These are phyloP conservation scores for Hysterangium stoloniferum DNA, from an alignment of 768 basidiomycete genomes.

Conservation along the genomic window DNA sequence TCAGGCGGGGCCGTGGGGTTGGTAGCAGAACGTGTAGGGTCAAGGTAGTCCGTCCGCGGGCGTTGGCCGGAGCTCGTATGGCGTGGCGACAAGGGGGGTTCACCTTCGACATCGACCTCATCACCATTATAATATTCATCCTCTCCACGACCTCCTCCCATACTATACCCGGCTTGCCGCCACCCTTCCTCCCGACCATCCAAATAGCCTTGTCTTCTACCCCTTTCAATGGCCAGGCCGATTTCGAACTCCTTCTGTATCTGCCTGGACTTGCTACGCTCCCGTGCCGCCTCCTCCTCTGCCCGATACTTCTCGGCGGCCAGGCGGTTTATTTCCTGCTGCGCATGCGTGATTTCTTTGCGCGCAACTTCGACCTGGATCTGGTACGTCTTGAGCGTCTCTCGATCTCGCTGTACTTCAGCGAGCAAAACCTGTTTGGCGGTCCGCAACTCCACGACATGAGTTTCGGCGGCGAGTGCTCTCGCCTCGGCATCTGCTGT, in stretches of 20 bases:
- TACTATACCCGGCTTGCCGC: no score
- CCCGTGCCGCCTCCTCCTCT: constrained; percentile 7
- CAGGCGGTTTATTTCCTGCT: constrained; percentile 5
- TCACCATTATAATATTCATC: no score
- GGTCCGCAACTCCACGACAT: not conserved
- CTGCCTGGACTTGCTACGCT: not conserved
- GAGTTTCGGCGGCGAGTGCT: constrained; percentile 7
- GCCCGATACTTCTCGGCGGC: constrained; percentile 5
- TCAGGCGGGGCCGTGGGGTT: no score
- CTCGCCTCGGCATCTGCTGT: constrained; percentile 4
- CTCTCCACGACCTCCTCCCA: no score
- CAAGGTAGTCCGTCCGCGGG: no score
- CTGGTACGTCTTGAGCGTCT: constrained; percentile 5
- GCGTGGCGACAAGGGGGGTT: no score
- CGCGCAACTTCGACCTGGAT: constrained; percentile 5
- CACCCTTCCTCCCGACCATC: constrained; percentile 11
- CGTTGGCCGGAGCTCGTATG: no score
- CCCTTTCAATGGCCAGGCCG: not conserved
- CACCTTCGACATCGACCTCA: no score
- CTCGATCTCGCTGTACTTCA: constrained; percentile 1
- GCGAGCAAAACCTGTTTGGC: not conserved
- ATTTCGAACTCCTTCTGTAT: constrained; percentile 7
- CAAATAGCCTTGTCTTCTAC: constrained; percentile 3
- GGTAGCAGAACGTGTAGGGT: no score
- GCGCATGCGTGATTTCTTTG: constrained; percentile 6